Conservation (phyloP, 202 grass and related monocot species). For the Tripidium arundinaceum region DNA sequence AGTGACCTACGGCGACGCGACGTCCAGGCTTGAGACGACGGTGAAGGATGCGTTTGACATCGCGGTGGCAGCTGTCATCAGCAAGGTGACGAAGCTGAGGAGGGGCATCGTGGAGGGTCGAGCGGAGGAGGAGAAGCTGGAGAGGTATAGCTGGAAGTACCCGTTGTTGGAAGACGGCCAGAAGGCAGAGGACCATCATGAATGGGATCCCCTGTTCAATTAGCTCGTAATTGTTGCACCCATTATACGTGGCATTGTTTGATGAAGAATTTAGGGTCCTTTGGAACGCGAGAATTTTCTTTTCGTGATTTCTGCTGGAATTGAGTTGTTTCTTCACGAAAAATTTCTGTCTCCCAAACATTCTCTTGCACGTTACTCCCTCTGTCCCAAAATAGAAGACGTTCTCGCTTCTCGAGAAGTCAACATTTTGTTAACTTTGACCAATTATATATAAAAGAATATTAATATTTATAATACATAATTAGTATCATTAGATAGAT, state of each 20-base stretch:
- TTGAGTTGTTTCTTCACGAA: background rate
- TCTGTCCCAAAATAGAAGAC: no score
- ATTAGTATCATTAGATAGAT: no score
- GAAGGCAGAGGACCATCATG: slow-evolving; percentile 42
- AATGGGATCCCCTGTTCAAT: slow-evolving; percentile 52
- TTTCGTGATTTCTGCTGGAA: background rate
- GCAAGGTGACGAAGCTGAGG: slow-evolving; percentile 47
- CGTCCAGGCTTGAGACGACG: slow-evolving; percentile 43
- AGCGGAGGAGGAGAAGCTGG: slow-evolving; percentile 25
- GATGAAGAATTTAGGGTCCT: background rate
- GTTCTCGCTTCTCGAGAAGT: no score
- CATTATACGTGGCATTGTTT: background rate
- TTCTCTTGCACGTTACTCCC: no score
- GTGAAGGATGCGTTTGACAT: slow-evolving; percentile 69
- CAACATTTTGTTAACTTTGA: no score
- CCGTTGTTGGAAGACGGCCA: slow-evolving; percentile 42
- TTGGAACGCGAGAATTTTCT: background rate
- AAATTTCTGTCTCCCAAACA: background rate
- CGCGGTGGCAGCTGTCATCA: slow-evolving; percentile 44
- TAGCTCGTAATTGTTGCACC: background rate
- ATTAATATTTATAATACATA: no score
- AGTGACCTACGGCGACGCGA: slow-evolving; percentile 49
- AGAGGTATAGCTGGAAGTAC: slow-evolving; percentile 64
- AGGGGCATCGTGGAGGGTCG: slow-evolving; percentile 25
- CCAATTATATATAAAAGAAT: no score